A percentile compares a stretch with the other conserved stretches of the same genome.
These are phyloP conservation scores for Ogataea salicorniae DNA, from an alignment of 805 yeast species.

Conservation along the genomic window DNA sequence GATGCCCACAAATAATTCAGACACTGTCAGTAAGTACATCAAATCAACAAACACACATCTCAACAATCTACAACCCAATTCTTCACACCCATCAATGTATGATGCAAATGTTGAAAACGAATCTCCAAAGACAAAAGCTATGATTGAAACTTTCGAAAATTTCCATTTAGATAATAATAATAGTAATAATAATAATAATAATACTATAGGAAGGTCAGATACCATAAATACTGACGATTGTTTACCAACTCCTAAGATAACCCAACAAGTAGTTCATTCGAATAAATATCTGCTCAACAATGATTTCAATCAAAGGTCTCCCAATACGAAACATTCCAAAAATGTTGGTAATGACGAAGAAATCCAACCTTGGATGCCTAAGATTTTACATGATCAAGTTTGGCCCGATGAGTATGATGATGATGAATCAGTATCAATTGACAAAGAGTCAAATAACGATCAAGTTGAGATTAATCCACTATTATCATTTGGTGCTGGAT, in stretches of 20 bases:
- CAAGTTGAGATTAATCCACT: constrained; percentile 12
- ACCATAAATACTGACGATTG: constrained; percentile 24
- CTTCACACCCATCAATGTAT: constrained; percentile 1
- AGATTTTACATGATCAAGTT: constrained; percentile 19
- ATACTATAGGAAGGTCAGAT: constrained; percentile 3
- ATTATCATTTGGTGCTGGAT: constrained; percentile 13
- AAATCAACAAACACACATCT: constrained; percentile 2
- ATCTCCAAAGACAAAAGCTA: constrained; percentile 4
- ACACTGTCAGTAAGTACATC: constrained; percentile 1
- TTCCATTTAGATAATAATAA: neutral
- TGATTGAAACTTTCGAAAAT: constrained; percentile 2
- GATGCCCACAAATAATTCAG: neutral
- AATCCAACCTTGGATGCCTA: constrained; percentile 22
- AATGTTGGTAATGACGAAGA: neutral
- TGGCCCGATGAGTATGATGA: constrained; percentile 19
- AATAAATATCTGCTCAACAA: constrained; percentile 15
- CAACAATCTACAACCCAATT: neutral
- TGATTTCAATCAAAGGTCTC: constrained; percentile 16
- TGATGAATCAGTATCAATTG: neutral
- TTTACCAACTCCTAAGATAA: constrained; percentile 1
- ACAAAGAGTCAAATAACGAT: neutral
- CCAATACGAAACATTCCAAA: constrained; percentile 5
- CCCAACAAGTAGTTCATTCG: constrained; percentile 2
- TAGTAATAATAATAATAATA: neutral
- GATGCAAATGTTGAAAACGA: constrained; percentile 6